phyloP scores from a whole-genome alignment of 169 alveolate genomes.

The Eimeria nieschulzi region DNA sequence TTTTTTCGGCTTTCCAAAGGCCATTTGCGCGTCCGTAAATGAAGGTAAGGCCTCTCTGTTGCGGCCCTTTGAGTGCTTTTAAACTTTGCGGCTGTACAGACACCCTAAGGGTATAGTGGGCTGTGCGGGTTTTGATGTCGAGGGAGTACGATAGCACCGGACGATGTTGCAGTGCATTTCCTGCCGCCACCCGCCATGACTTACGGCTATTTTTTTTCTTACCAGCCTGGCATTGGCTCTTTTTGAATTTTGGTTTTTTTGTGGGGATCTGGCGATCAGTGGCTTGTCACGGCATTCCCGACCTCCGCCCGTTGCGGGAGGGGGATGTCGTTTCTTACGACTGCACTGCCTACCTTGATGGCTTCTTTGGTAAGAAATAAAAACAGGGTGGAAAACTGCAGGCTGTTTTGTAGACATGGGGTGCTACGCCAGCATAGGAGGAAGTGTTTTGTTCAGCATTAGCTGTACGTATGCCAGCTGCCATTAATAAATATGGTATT shows the following conservation, averaged over 20 bases:
- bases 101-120: too few species aligned
- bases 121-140: neutral
- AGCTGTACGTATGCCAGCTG: too few species aligned
- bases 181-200: neutral
- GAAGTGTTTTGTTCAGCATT: too few species aligned
- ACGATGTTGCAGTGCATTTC: neutral
- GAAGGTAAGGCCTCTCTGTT: constrained; percentile 39
- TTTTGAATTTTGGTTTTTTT: neutral
- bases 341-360: constrained; percentile 95
- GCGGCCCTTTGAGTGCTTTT: too few species aligned
- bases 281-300: constrained; percentile 99
- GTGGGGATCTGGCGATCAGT: constrained; percentile 77
- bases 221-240: neutral
- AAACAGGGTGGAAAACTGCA: too few species aligned
- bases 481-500: too few species aligned
- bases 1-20: constrained; percentile 96
- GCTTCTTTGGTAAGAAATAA: constrained; percentile 88
- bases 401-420: too few species aligned
- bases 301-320: constrained; percentile 91
- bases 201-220: neutral
- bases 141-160: too few species aligned
- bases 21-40: constrained; percentile 87
- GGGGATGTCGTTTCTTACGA: constrained; percentile 96
- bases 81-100: too few species aligned
- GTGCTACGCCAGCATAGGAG: too few species aligned